Evolutionary conservation across 768 basidiomycete species (phyloP), one percentile per base, ranked within the genome.

Genomic region (Amanita fuliginea): DNA sequence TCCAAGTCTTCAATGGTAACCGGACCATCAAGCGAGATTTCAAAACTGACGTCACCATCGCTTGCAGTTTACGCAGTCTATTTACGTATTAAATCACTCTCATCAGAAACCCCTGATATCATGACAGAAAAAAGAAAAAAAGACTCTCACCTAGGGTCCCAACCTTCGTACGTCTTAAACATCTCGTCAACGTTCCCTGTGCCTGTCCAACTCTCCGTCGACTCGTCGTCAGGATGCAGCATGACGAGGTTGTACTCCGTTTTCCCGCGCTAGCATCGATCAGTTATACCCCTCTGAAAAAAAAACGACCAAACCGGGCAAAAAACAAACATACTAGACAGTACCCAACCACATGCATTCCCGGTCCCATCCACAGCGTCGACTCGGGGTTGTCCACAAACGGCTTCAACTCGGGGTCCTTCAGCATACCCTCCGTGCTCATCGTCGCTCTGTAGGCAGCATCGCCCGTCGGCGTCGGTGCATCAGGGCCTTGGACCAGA

Each of bases 281-380:
- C n/a, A n/a, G n/a, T n/a, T n/a, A n/a, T n/a, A n/a, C n/a, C n/a
- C n/a, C n/a, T n/a, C n/a, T n/a, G n/a, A n/a, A 24, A 26, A 26
- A 26, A 26, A 26, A 26, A 6, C 4, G 26, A 6, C 26, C 19
- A 24, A 24, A 24, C 22, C n/a, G n/a, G 22, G 22, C 22, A 22
- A 13, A 21, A 9, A 6, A 18, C n/a, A 8, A 16, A 14, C 67
- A 24, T 52, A 68, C 68, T n/a, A 68, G 57, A 45, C 61, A 64
- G 50, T 69, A 69, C 7, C 62, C 67, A 19, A 68, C 62, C 22
- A 68, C 57, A 51, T 70, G 67, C 43, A 61, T 59, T 1, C 64
- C 48, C 0, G 80, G 77, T 1, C 74, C 80, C 67, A 82, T 74
- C 82, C 82, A 83, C 0, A 66, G 69, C 0, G 73, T 75, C 68